These are phyloP conservation scores for Tolypocladium ovalisporum DNA, from an alignment of 2,329 filamentous ascomycete species.

Conservation along the genomic window DNA sequence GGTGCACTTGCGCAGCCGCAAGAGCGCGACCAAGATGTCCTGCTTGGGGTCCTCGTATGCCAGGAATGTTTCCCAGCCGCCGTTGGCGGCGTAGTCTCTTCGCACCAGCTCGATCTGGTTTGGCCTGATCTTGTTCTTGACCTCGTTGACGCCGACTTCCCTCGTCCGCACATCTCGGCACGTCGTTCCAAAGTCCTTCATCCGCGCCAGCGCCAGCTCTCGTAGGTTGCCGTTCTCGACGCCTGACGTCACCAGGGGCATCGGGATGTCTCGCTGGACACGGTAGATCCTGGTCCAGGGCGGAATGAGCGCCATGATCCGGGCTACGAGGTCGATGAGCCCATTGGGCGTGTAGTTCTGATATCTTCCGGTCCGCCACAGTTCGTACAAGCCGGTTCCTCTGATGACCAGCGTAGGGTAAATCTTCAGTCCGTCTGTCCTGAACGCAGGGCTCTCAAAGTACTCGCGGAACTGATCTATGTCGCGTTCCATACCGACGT, in stretches of 20 bases:
- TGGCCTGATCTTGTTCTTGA: constrained; percentile 96
- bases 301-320: constrained; percentile 89
- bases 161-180: constrained; percentile 94
- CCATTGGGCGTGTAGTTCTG: constrained; percentile 99
- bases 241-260: constrained; percentile 96
- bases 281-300: constrained; percentile 99
- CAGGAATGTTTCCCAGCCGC: constrained; percentile 96
- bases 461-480: constrained; percentile 96
- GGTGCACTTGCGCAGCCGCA: constrained; percentile 83
- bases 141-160: constrained; percentile 97
- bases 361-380: constrained; percentile 94
- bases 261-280: constrained; percentile 97
- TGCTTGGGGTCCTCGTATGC: constrained; percentile 98
- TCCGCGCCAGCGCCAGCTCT: constrained; percentile 85
- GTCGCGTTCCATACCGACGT: constrained; percentile 97
- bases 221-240: constrained; percentile 96
- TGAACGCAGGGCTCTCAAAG: constrained; percentile 91
- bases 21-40: constrained; percentile 86
- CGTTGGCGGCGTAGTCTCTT: constrained; percentile 88
- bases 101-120: constrained; percentile 93
- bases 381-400: constrained; percentile 89
- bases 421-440: constrained; percentile 94
- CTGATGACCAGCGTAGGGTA: constrained; percentile 96
- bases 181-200: constrained; percentile 98
- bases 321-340: constrained; percentile 86